A percentile compares a stretch with the other conserved stretches of the same genome.
These are phyloP conservation scores for Farysia itapuensis DNA, from an alignment of 1,284 basidiomycete species.

Conservation along the genomic window DNA sequence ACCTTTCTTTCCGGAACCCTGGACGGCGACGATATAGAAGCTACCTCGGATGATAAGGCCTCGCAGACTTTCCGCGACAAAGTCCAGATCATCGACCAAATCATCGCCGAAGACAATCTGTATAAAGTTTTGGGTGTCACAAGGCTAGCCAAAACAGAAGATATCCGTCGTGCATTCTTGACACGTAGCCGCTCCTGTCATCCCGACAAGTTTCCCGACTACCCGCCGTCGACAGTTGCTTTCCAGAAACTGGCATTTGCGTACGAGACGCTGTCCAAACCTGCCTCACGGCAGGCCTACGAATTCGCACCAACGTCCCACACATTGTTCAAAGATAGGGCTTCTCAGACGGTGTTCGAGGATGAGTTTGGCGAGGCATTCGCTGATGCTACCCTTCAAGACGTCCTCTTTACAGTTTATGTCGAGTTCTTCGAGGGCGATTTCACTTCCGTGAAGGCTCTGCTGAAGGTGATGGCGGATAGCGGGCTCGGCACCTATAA, in stretches of 20 bases:
- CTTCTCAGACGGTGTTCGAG: slow-evolving; percentile 32
- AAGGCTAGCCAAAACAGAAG: slow-evolving; percentile 66
- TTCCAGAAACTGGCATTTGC: slow-evolving; percentile 83
- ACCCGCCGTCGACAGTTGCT: slow-evolving; percentile 72
- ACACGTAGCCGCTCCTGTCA: slow-evolving; percentile 75
- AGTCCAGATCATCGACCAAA: slow-evolving; percentile 36
- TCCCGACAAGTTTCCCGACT: slow-evolving; percentile 80
- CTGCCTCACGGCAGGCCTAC: slow-evolving; percentile 70
- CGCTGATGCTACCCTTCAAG: slow-evolving; percentile 63
- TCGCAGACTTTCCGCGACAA: slow-evolving; percentile 18
- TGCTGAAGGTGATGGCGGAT: slow-evolving; percentile 64
- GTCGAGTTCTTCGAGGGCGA: slow-evolving; percentile 82
- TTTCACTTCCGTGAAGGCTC: slow-evolving; percentile 60
- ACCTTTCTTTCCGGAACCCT: not conserved
- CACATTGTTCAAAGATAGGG: slow-evolving; percentile 35
- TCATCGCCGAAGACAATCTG: slow-evolving; percentile 63
- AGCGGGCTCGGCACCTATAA: slow-evolving; percentile 46
- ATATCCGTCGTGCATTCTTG: slow-evolving; percentile 75
- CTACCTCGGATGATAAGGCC: slow-evolving; percentile 1
- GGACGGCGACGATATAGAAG: not conserved
- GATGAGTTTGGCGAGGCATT: slow-evolving; percentile 38
- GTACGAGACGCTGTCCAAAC: slow-evolving; percentile 76
- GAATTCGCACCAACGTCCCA: slow-evolving; percentile 63
- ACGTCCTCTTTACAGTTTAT: slow-evolving; percentile 73
- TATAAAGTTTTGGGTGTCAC: slow-evolving; percentile 73